phyloP scores from a whole-genome alignment of 495 filamentous ascomycete species.

The Podospora sp. region DNA sequence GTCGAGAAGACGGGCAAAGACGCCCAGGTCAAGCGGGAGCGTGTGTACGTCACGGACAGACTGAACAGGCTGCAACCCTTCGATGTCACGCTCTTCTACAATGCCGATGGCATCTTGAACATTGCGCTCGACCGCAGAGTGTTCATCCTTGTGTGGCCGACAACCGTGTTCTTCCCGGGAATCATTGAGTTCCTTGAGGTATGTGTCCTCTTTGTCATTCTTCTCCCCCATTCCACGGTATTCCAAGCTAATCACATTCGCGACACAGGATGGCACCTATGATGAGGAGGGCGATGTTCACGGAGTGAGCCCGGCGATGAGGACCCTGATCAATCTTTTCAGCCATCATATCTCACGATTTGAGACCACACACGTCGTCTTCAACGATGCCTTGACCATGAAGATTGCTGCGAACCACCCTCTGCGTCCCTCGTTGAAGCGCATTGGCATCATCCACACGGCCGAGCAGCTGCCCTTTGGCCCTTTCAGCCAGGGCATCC shows the following conservation, averaged over 20 bases:
- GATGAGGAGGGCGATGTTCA: background rate
- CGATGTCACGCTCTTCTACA: slow-evolving; percentile 29
- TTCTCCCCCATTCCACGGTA: background rate
- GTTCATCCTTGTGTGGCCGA: slow-evolving; percentile 30
- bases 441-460: slow-evolving; percentile 35
- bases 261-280: background rate
- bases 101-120: slow-evolving; percentile 31
- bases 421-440: slow-evolving; percentile 23
- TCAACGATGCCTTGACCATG: slow-evolving; percentile 40
- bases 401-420: slow-evolving; percentile 28
- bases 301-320: slow-evolving; percentile 20
- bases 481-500: slow-evolving; percentile 29
- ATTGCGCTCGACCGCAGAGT: slow-evolving; percentile 24
- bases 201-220: background rate
- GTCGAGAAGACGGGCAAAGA: slow-evolving; percentile 28
- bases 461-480: slow-evolving; percentile 40
- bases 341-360: slow-evolving; percentile 23
- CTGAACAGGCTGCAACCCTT: slow-evolving; percentile 10
- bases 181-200: slow-evolving; percentile 33
- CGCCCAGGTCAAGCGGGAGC: slow-evolving; percentile 12
- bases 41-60: slow-evolving; percentile 10
- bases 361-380: slow-evolving; percentile 37
- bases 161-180: slow-evolving; percentile 30
- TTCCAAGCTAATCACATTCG: background rate
- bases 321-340: slow-evolving; percentile 24